These are phyloP conservation scores for Diaporthe australafricana DNA, from an alignment of 2,329 filamentous ascomycete genomes.

Conservation along the genomic window DNA sequence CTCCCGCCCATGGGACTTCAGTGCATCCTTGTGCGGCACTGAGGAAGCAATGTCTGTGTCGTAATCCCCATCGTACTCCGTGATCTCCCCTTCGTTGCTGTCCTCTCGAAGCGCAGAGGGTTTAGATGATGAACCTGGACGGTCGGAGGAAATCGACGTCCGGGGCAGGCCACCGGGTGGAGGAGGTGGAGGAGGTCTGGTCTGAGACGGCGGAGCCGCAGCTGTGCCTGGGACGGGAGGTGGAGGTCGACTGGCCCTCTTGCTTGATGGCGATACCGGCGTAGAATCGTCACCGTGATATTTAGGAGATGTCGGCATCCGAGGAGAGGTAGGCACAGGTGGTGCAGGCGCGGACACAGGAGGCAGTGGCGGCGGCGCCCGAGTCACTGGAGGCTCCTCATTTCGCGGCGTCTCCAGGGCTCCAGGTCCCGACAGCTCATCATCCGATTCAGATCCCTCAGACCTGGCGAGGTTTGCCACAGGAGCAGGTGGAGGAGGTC, in stretches of 20 bases:
- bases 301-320: conserved; percentile 51
- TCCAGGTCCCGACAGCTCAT: conserved; percentile 77
- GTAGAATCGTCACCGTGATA: conserved; percentile 50
- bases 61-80: conserved; percentile 97
- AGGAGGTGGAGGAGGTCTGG: conserved; percentile 75
- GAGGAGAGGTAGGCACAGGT: conserved; percentile 49
- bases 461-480: conserved; percentile 71
- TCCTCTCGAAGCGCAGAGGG: conserved; percentile 65
- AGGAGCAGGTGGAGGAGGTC: conserved; percentile 67
- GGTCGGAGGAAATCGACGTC: conserved; percentile 69
- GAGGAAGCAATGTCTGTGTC: conserved; percentile 97
- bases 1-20: conserved; percentile 84
- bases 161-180: conserved; percentile 68
- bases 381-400: conserved; percentile 51
- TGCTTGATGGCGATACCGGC: conserved; percentile 57
- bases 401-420: conserved; percentile 54
- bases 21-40: conserved; percentile 91
- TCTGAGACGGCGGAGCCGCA: conserved; percentile 62
- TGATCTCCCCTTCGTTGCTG: conserved; percentile 82
- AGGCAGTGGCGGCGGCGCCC: conserved; percentile 57
- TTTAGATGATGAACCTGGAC: conserved; percentile 54
- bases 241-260: conserved; percentile 67
- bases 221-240: conserved; percentile 70
- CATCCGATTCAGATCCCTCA: conserved; percentile 87
- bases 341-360: conserved; percentile 58